These are phyloP conservation scores for Jatropha multifida DNA, from an alignment of 441 rosid species.

Conservation along the genomic window DNA sequence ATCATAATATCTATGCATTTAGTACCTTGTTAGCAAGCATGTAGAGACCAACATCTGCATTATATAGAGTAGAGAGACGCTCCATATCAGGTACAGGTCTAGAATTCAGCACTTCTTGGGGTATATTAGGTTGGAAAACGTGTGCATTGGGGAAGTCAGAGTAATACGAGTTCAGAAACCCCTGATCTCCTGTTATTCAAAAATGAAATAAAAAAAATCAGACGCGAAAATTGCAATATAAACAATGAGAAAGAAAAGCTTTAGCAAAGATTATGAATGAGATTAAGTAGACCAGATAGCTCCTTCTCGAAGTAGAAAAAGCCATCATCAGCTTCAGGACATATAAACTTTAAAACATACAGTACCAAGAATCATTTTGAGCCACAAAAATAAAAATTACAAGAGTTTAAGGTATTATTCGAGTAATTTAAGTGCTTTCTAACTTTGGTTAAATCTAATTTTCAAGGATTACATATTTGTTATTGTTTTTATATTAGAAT, in stretches of 20 bases:
- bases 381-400: background rate
- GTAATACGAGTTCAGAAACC: slow-evolving; percentile 84
- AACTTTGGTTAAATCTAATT: background rate
- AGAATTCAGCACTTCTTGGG: slow-evolving; percentile 53
- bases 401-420: background rate
- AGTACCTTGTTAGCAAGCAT: slow-evolving; percentile 97
- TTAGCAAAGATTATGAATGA: background rate
- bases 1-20: slow-evolving; percentile 2
- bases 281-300: background rate
- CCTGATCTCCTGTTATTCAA: slow-evolving; percentile 66
- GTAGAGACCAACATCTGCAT: slow-evolving; percentile 98
- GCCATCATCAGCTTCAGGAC: background rate
- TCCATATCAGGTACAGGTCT: slow-evolving; percentile 80
- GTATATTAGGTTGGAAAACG: slow-evolving; percentile 70
- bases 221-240: slow-evolving; percentile 2
- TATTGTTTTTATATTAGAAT: background rate
- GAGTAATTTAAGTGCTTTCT: background rate
- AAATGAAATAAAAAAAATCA: background rate
- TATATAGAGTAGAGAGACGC: slow-evolving; percentile 86
- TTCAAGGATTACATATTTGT: background rate
- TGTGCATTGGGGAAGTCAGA: slow-evolving; percentile 78
- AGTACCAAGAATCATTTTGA: background rate
- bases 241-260: background rate
- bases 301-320: background rate
- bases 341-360: background rate